A percentile compares a stretch with the other conserved stretches of the same genome.
Conservation (phyloP, 192 early-diverging fungal species). For the Coemansia sp. region DNA sequence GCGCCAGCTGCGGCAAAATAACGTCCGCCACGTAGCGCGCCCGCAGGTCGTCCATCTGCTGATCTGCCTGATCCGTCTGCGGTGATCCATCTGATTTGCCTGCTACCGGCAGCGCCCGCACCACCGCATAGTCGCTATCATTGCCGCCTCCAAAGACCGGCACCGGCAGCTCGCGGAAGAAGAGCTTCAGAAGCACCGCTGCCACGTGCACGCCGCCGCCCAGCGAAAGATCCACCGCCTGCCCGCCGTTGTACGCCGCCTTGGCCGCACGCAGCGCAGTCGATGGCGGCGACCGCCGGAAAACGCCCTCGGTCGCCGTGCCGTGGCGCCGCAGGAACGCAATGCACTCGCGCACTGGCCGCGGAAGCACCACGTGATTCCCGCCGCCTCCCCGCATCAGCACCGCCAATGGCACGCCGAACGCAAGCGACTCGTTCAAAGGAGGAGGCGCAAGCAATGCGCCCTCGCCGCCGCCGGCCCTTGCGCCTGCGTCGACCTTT, state of each 20-base stretch:
- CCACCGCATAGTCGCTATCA: conserved; percentile 59
- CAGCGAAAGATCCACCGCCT: conserved; percentile 59
- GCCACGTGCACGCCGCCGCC: conserved; percentile 80
- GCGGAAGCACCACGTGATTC: conserved; percentile 61
- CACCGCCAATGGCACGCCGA: conserved; percentile 69
- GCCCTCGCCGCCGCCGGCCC: too few relatives aligned
- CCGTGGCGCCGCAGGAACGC: conserved; percentile 66
- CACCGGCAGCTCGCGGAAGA: conserved; percentile 76
- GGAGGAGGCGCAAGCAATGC: conserved; percentile 9
- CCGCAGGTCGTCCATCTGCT: conserved; percentile 28
- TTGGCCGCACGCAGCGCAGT: conserved; percentile 63
- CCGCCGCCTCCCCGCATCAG: conserved; percentile 67
- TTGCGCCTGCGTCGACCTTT: conserved; percentile 28
- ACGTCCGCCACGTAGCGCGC: conserved; percentile 37
- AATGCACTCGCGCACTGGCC: conserved; percentile 73
- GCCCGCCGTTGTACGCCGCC: conserved; percentile 29
- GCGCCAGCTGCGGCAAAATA: conserved; percentile 27
- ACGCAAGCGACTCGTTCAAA: conserved; percentile 38
- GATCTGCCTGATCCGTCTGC: too few relatives aligned
- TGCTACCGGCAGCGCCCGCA: conserved; percentile 47
- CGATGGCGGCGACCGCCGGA: conserved; percentile 81
- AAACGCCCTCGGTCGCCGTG: conserved; percentile 79
- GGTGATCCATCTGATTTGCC: too few relatives aligned
- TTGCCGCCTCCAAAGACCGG: conserved; percentile 68
- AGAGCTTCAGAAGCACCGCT: conserved; percentile 81